These are phyloP conservation scores for Parsonsia alboflavescens DNA, from an alignment of 257 asterid genomes.

Conservation along the genomic window DNA sequence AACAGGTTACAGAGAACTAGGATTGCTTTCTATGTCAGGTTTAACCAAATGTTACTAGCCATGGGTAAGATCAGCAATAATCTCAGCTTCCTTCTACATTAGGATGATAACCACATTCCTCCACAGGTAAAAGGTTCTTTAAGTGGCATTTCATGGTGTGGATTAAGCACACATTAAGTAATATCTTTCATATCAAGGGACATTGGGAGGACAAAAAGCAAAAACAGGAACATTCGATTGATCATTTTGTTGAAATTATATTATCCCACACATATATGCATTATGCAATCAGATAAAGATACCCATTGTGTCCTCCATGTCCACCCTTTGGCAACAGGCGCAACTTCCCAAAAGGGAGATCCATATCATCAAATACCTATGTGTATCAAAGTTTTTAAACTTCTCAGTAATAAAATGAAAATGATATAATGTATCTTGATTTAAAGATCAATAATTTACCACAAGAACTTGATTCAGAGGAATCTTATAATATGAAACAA, in stretches of 20 bases:
- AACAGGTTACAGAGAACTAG: neutral
- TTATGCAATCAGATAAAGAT: neutral
- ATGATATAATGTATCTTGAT: neutral
- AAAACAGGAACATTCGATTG: neutral
- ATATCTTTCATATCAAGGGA: neutral
- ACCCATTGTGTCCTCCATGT: conserved; percentile 99
- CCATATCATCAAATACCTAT: conserved; percentile 91
- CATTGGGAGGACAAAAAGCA: neutral
- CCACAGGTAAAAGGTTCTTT: neutral
- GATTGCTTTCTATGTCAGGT: neutral
- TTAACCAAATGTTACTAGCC: neutral
- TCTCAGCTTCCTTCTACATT: neutral
- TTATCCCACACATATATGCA: neutral
- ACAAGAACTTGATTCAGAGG: conserved; percentile 86
- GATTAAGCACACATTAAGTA: neutral
- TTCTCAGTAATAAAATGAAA: neutral
- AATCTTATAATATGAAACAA: conserved; percentile 87
- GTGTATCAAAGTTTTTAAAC: conserved; percentile 11
- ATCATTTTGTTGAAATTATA: neutral
- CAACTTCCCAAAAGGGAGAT: conserved; percentile 85
- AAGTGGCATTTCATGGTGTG: neutral
- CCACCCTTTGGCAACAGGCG: conserved; percentile 95
- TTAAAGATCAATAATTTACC: conserved; percentile 43
- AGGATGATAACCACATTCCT: neutral
- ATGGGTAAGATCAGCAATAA: conserved; percentile 7